Conservation (phyloP, 73 alveolate species). For the Tetrahymena thermophila region DNA sequence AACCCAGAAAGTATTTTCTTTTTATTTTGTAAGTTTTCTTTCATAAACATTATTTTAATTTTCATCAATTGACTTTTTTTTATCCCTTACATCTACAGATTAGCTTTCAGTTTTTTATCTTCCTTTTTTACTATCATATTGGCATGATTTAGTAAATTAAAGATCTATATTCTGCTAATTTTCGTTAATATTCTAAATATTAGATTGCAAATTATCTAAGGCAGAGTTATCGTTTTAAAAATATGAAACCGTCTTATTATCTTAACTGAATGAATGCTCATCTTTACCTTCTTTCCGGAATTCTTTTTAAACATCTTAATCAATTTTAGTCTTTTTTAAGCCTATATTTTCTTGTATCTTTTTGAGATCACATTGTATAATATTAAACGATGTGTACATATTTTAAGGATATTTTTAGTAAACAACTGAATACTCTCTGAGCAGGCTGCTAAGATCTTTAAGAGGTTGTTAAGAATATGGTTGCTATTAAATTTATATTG, state of each 20-base stretch:
- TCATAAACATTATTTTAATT: background rate
- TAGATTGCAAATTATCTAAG: background rate
- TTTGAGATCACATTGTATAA: background rate
- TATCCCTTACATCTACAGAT: background rate
- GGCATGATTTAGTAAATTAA: background rate
- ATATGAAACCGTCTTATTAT: background rate
- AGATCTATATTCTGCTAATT: background rate
- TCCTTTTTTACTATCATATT: background rate
- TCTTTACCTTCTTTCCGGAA: background rate
- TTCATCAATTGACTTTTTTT: background rate
- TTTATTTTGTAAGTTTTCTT: background rate
- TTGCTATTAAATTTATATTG: background rate
- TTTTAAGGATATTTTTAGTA: background rate
- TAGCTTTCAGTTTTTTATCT: background rate
- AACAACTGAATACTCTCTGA: background rate
- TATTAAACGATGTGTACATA: background rate
- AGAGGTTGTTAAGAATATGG: background rate
- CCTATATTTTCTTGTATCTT: background rate
- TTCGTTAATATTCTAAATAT: background rate
- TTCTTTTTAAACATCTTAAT: background rate
- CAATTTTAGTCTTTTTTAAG: background rate
- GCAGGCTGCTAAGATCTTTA: background rate
- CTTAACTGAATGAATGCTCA: background rate
- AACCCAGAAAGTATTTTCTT: background rate
- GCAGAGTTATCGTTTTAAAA: background rate